Conservation (phyloP, 805 yeast species). For the Pichia manshurica region DNA sequence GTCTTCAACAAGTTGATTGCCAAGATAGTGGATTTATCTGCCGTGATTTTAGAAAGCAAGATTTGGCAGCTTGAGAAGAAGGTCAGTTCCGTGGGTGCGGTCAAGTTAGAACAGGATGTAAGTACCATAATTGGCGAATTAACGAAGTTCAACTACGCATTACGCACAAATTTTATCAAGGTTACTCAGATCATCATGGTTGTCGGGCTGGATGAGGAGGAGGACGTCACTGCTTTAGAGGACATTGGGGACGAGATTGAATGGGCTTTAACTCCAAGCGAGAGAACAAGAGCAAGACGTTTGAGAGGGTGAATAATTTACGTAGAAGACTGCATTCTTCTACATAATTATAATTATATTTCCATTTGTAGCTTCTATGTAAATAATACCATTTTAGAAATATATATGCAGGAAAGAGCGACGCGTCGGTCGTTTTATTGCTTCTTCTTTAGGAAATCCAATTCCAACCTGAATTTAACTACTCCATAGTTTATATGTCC, state of each 20-base stretch:
- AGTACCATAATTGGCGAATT: slow-evolving; percentile 67
- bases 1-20: slow-evolving; percentile 47
- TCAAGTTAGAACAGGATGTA: slow-evolving; percentile 77
- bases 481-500: too few species aligned
- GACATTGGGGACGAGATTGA: slow-evolving; percentile 24
- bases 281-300: slow-evolving; percentile 56
- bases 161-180: slow-evolving; percentile 72
- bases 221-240: slow-evolving; percentile 29
- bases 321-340: too few species aligned
- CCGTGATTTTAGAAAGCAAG: slow-evolving; percentile 56
- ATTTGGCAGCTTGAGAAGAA: slow-evolving; percentile 60
- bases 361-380: too few species aligned
- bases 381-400: too few species aligned
- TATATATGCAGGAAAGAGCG: too few species aligned
- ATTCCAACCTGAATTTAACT: too few species aligned
- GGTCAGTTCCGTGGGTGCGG: slow-evolving; percentile 77
- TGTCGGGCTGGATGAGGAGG: slow-evolving; percentile 73
- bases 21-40: slow-evolving; percentile 48
- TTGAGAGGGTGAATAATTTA: neutral
- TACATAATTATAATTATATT: too few species aligned
- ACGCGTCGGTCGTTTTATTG: too few species aligned
- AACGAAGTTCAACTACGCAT: slow-evolving; percentile 63
- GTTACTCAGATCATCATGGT: slow-evolving; percentile 81
- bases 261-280: slow-evolving; percentile 78
- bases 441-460: too few species aligned